Conservation (phyloP, 768 basidiomycete species). For the Mycena filopes region DNA sequence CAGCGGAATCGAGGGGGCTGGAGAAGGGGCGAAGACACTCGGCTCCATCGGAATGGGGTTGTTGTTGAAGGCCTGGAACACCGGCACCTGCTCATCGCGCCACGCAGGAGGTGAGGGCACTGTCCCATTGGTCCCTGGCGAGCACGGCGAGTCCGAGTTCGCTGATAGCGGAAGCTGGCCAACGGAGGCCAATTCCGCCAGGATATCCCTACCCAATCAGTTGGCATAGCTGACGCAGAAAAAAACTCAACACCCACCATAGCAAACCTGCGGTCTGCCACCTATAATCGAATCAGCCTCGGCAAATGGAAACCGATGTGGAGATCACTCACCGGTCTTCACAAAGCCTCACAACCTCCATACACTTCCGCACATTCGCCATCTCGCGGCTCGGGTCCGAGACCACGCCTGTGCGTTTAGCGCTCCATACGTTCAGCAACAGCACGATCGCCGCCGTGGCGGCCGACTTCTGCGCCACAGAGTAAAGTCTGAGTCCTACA, state of each 20-base stretch:
- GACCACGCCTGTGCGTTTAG: conserved; percentile 57
- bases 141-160: too few relatives aligned
- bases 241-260: background rate
- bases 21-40: too few relatives aligned
- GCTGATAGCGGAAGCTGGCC: conserved; percentile 2
- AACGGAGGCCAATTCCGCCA: conserved; percentile 33
- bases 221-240: background rate
- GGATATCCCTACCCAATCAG: conserved; percentile 24
- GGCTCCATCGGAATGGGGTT: too few relatives aligned
- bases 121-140: too few relatives aligned
- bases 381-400: conserved; percentile 64
- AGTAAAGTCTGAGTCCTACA: background rate
- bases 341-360: conserved; percentile 57
- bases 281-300: conserved; percentile 53
- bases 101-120: too few relatives aligned
- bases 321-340: conserved; percentile 53
- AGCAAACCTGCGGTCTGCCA: background rate
- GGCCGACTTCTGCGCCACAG: conserved; percentile 39
- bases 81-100: too few relatives aligned
- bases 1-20: too few relatives aligned
- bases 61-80: too few relatives aligned
- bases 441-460: conserved; percentile 63
- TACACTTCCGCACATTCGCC: conserved; percentile 68
- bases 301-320: conserved; percentile 58
- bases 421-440: conserved; percentile 75